Percentiles rank a stretch among this genome's conserved stretches.
phyloP scores from a whole-genome alignment of 1,139 yeast species.

The Suhomyces taliae region DNA sequence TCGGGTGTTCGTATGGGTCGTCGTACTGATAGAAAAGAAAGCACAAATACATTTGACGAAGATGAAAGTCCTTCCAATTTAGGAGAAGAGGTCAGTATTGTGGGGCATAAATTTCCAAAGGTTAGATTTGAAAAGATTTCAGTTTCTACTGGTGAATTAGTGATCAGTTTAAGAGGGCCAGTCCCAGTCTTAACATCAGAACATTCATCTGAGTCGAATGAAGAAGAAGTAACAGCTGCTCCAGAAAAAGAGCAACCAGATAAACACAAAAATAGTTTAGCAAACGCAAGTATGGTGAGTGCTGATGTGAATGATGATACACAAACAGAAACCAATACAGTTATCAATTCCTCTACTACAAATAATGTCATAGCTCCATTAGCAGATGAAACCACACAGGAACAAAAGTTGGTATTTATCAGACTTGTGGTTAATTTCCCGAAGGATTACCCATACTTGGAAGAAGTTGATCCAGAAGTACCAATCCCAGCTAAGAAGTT shows the following conservation, averaged over 20 bases:
- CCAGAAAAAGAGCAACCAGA: slow-evolving; percentile 4
- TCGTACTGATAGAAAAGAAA: slow-evolving; percentile 31
- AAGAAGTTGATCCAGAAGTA: slow-evolving; percentile 39
- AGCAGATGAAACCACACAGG: slow-evolving; percentile 19
- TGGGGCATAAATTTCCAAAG: slow-evolving; percentile 89
- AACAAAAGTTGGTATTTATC: slow-evolving; percentile 65
- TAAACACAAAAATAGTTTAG: slow-evolving; percentile 3
- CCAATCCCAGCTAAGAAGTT: slow-evolving; percentile 20
- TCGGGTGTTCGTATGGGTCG: slow-evolving; percentile 85
- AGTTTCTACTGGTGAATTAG: slow-evolving; percentile 79
- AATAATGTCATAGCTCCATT: neutral
- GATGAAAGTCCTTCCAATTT: slow-evolving; percentile 64
- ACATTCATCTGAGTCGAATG: slow-evolving; percentile 4
- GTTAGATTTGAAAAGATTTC: slow-evolving; percentile 83
- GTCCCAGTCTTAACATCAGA: slow-evolving; percentile 34
- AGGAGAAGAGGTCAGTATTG: slow-evolving; percentile 88
- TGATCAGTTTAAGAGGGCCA: slow-evolving; percentile 79
- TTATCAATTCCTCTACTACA: slow-evolving; percentile 1
- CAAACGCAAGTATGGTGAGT: slow-evolving; percentile 4
- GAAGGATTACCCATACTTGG: slow-evolving; percentile 60
- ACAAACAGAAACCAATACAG: slow-evolving; percentile 2
- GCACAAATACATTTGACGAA: slow-evolving; percentile 20
- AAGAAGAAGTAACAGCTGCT: slow-evolving; percentile 1
- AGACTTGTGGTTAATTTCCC: slow-evolving; percentile 73
- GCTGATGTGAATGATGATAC: slow-evolving; percentile 4